A percentile compares a stretch with the other conserved stretches of the same genome.
phyloP scores from a whole-genome alignment of 805 yeast genomes.

The Lipomyces yamanashiensis region DNA sequence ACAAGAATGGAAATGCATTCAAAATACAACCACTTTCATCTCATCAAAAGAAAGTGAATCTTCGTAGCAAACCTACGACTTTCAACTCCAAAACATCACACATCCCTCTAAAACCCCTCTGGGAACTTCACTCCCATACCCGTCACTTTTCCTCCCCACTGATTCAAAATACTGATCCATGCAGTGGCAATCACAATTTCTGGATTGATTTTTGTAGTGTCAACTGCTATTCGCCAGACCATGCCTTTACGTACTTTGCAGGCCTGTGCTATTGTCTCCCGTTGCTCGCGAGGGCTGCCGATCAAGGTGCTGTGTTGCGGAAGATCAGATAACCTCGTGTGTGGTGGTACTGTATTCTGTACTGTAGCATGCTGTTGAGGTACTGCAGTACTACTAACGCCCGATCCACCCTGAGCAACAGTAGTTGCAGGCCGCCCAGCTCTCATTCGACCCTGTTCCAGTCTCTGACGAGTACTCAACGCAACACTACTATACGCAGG shows the following conservation, averaged over 20 bases:
- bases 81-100: neutral
- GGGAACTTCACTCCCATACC: constrained; percentile 23
- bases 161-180: constrained; percentile 34
- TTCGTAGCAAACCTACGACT: neutral
- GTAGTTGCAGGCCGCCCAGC: neutral
- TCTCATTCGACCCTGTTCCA: neutral
- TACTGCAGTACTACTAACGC: no score
- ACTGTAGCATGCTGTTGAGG: no score
- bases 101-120: constrained; percentile 4
- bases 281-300: neutral
- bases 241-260: constrained; percentile 25
- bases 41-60: neutral
- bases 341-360: no score
- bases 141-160: constrained; percentile 23
- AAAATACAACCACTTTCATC: neutral
- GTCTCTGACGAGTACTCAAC: neutral
- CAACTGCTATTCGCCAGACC: constrained; percentile 32
- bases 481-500: constrained; percentile 1
- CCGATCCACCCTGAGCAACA: no score
- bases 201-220: constrained; percentile 27
- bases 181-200: constrained; percentile 36
- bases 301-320: neutral
- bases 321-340: neutral
- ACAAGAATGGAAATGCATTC: constrained; percentile 11
- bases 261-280: constrained; percentile 31